Percentiles rank a stretch among this genome's conserved stretches.
Evolutionary conservation across 495 filamentous ascomycete species (phyloP).

Genomic region (Lophiotrema nucula): DNA sequence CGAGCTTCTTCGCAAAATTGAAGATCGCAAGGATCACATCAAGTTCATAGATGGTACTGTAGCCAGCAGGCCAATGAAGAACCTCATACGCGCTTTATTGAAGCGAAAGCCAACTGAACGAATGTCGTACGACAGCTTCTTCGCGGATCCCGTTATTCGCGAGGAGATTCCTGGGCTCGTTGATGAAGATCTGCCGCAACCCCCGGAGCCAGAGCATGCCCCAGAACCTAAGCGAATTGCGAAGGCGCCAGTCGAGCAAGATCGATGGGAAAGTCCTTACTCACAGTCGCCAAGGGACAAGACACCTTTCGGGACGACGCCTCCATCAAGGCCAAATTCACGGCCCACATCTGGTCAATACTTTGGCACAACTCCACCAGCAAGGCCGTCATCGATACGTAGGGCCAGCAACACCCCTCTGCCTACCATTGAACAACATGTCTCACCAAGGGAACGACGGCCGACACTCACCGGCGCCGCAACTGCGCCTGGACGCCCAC

Average conservation of each 20-base stretch:
- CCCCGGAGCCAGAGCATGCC: constrained; percentile 38
- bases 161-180: constrained; percentile 80
- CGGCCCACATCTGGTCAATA: constrained; percentile 25
- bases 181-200: constrained; percentile 64
- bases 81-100: constrained; percentile 73
- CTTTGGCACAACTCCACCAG: constrained; percentile 24
- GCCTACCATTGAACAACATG: constrained; percentile 17
- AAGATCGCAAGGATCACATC: constrained; percentile 79
- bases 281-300: constrained; percentile 32
- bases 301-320: constrained; percentile 24
- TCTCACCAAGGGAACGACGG: constrained; percentile 33
- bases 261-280: constrained; percentile 25
- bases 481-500: constrained; percentile 64
- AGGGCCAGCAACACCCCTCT: constrained; percentile 25
- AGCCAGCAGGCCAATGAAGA: constrained; percentile 75
- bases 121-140: constrained; percentile 79
- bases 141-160: constrained; percentile 68
- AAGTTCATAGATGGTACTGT: constrained; percentile 68
- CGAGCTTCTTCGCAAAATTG: constrained; percentile 86
- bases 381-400: constrained; percentile 21
- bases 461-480: constrained; percentile 47
- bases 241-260: constrained; percentile 25
- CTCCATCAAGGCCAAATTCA: constrained; percentile 29
- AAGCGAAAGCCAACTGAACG: constrained; percentile 83
- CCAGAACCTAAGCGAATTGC: constrained; percentile 28